Conservation (phyloP, 208 protist species). For the Trypanosoma avium region DNA sequence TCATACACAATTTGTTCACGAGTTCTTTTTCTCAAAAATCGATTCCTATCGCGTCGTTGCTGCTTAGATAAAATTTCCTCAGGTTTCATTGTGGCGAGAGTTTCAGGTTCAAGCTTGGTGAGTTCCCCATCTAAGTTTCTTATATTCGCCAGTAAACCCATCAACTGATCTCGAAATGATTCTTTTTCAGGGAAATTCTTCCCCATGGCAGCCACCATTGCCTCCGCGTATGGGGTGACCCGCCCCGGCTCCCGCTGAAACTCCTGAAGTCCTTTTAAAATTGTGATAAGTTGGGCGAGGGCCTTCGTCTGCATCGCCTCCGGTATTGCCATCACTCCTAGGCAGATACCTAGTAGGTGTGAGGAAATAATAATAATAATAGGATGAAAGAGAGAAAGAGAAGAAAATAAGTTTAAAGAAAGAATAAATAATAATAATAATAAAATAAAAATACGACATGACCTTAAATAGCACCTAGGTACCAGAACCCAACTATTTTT, state of each 20-base stretch:
- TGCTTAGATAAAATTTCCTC: slow-evolving; percentile 65
- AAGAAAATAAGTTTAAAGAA: neutral
- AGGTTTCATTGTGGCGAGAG: slow-evolving; percentile 70
- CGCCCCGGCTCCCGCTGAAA: slow-evolving; percentile 43
- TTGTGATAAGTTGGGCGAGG: slow-evolving; percentile 35
- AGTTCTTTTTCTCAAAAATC: slow-evolving; percentile 65
- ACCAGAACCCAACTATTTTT: too few species aligned
- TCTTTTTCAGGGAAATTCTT: slow-evolving; percentile 33
- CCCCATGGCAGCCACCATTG: slow-evolving; percentile 43
- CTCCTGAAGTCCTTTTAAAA: slow-evolving; percentile 50
- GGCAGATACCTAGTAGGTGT: neutral
- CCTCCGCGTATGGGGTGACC: slow-evolving; percentile 42
- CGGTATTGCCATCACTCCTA: slow-evolving; percentile 12
- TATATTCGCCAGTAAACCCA: slow-evolving; percentile 77
- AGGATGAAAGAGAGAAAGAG: neutral
- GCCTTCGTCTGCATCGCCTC: slow-evolving; percentile 24
- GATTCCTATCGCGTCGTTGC: slow-evolving; percentile 46
- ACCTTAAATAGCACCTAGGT: too few species aligned
- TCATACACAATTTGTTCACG: slow-evolving; percentile 77
- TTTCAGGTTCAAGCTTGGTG: slow-evolving; percentile 30
- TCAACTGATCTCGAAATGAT: slow-evolving; percentile 71
- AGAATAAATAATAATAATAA: neutral
- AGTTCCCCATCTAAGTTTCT: slow-evolving; percentile 70
- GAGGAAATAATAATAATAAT: too few species aligned
- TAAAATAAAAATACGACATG: neutral